Percentiles rank a stretch among this genome's conserved stretches.
Conservation (phyloP, 805 yeast genomes). For the Blastobotrys terrestris region DNA sequence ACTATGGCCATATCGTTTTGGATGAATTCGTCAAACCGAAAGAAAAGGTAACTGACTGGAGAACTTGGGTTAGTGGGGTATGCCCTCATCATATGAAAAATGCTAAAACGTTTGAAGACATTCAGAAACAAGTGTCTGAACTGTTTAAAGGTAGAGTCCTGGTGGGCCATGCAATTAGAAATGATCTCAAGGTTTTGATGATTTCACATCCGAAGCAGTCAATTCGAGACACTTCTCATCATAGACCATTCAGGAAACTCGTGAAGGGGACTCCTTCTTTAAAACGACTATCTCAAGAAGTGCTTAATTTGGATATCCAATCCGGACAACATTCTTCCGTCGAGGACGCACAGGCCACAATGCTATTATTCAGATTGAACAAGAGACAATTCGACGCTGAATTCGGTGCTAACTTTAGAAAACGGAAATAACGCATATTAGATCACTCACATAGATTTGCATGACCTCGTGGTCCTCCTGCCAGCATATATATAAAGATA, state of each 20-base stretch:
- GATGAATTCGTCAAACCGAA: conserved; percentile 74
- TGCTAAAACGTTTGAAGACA: conserved; percentile 63
- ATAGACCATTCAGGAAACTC: conserved; percentile 50
- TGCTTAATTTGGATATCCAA: conserved; percentile 60
- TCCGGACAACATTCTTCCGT: conserved; percentile 76
- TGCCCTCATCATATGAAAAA: conserved; percentile 59
- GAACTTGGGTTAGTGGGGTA: conserved; percentile 90
- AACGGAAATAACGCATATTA: background rate
- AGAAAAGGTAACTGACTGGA: conserved; percentile 78
- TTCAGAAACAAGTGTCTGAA: conserved; percentile 51
- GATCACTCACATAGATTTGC: background rate
- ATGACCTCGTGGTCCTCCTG: background rate
- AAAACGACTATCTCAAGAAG: conserved; percentile 54
- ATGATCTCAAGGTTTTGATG: conserved; percentile 65
- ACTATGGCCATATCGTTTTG: conserved; percentile 61
- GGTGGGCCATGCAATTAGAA: conserved; percentile 81
- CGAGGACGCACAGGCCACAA: conserved; percentile 85
- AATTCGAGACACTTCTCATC: conserved; percentile 71
- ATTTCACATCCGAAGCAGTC: conserved; percentile 58
- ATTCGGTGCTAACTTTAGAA: background rate
- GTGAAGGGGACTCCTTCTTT: conserved; percentile 68
- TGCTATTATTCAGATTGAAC: conserved; percentile 64
- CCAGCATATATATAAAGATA: background rate
- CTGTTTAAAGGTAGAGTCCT: conserved; percentile 43
- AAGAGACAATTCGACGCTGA: conserved; percentile 30